Evolutionary conservation across 164 flowering plant species (phyloP).

Genomic region (Vitis rotundifolia): DNA sequence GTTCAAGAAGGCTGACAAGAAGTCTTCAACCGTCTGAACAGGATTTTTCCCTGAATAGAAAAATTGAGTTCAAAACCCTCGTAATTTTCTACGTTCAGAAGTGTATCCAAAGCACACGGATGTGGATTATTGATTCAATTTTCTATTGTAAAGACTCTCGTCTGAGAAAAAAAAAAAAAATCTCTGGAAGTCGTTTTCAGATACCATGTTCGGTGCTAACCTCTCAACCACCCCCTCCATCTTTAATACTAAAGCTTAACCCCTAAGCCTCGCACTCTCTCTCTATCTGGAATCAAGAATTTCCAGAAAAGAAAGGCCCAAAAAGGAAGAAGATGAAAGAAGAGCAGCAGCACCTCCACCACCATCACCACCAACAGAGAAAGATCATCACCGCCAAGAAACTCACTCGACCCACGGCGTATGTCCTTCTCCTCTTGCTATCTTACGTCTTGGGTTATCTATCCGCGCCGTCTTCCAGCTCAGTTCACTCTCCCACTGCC

Average conservation of each 20-base stretch:
- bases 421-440: constrained; percentile 32
- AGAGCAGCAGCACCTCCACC: constrained; percentile 8
- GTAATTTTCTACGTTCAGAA: too few relatives aligned
- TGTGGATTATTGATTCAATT: too few relatives aligned
- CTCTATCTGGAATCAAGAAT: background rate
- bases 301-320: background rate
- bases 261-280: background rate
- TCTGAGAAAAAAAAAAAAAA: too few relatives aligned
- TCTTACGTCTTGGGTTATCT: constrained; percentile 43
- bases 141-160: too few relatives aligned
- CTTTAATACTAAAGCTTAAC: background rate
- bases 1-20: too few relatives aligned
- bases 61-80: too few relatives aligned
- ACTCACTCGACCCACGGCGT: constrained; percentile 18
- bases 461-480: constrained; percentile 18
- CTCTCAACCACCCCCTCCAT: background rate
- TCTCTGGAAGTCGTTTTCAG: background rate
- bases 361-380: constrained; percentile 6
- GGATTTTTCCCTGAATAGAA: too few relatives aligned
- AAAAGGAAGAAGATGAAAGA: constrained; percentile 13
- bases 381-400: constrained; percentile 8
- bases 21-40: too few relatives aligned
- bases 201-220: too few relatives aligned
- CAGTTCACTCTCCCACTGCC: constrained; percentile 3
- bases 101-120: too few relatives aligned